These are phyloP conservation scores for Lagenaria siceraria DNA, from an alignment of 306 rosid species.

Conservation along the genomic window DNA sequence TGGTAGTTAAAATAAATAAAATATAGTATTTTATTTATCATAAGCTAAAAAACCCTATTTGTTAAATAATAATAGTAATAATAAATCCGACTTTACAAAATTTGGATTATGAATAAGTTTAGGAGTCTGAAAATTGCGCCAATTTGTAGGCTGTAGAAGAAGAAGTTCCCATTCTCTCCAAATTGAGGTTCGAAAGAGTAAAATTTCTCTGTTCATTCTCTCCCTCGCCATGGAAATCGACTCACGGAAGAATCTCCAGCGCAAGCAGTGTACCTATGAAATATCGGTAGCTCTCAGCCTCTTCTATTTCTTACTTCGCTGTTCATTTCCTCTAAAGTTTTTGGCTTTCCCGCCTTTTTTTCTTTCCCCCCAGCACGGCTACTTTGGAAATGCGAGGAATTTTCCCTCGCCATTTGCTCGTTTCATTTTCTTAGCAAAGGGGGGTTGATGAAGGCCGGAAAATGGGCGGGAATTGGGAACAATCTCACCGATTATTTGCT, in stretches of 20 bases:
- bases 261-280: constrained; percentile 40
- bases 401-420: not conserved
- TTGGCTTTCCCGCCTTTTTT: constrained; percentile 1
- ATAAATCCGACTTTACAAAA: no score
- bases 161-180: no score
- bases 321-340: not conserved
- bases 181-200: not conserved
- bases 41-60: no score
- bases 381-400: not conserved
- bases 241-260: constrained; percentile 24
- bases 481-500: not conserved
- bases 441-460: not conserved
- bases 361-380: not conserved
- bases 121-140: no score
- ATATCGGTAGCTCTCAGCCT: constrained; percentile 23
- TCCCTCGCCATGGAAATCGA: constrained; percentile 52
- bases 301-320: not conserved
- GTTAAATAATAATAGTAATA: no score
- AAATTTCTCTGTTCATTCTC: constrained; percentile 41
- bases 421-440: not conserved
- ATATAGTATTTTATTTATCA: no score
- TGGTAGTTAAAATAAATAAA: no score
- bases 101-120: no score
- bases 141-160: no score
- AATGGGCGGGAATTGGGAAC: not conserved